These are phyloP conservation scores for Solanum clarkiae DNA, from an alignment of 257 asterid species.

Conservation along the genomic window DNA sequence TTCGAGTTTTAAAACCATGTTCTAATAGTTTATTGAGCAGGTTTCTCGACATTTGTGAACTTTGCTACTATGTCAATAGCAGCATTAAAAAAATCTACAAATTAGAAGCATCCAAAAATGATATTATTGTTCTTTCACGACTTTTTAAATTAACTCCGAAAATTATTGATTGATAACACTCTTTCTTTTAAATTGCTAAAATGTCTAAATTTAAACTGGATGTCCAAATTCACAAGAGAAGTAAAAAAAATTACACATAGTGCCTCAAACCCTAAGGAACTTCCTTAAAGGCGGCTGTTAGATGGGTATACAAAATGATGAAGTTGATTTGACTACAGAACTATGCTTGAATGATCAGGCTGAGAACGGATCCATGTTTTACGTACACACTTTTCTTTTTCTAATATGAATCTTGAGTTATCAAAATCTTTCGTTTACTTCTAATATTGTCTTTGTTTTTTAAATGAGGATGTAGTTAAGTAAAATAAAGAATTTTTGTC, in stretches of 20 bases:
- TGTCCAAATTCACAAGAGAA: not conserved
- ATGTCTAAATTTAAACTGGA: not conserved
- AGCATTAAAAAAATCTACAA: constrained; percentile 16
- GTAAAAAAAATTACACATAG: not conserved
- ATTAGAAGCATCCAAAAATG: constrained; percentile 22
- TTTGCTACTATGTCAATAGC: constrained; percentile 2
- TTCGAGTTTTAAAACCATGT: not conserved
- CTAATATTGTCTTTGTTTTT: not conserved
- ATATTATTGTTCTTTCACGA: not conserved
- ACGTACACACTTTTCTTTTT: not conserved
- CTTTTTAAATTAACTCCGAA: not conserved
- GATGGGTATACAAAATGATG: not conserved
- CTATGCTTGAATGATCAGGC: not conserved
- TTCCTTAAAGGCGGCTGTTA: not conserved
- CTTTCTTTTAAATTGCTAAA: not conserved
- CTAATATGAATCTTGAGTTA: not conserved
- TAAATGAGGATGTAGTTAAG: not conserved
- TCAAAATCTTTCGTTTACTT: not conserved
- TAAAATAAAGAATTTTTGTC: not conserved
- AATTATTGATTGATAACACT: not conserved
- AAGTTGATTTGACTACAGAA: not conserved
- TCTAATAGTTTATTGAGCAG: not conserved
- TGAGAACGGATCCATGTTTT: not conserved
- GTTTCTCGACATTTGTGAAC: not conserved
- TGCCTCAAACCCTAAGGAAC: not conserved